Percentiles rank a stretch among this genome's conserved stretches.
Conservation (phyloP, 495 filamentous ascomycete species). For the Penicillium lividum region DNA sequence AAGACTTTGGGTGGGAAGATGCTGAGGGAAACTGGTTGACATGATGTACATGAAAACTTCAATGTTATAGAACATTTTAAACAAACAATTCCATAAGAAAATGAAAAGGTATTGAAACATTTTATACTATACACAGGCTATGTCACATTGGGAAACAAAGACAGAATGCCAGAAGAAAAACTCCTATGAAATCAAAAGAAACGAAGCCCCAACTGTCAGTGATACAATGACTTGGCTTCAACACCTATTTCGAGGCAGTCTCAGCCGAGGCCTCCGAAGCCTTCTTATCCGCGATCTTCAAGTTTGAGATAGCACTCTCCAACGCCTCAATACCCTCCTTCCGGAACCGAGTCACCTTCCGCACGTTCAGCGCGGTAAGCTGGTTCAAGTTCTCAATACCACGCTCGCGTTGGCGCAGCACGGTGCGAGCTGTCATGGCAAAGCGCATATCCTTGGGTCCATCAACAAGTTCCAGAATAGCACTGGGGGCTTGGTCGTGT, state of each 20-base stretch:
- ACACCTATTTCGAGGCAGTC: not conserved
- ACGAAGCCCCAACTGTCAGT: conserved; percentile 1
- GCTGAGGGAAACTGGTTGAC: no score
- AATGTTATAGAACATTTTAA: not conserved
- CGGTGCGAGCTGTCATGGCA: conserved; percentile 79
- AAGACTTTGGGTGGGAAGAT: no score
- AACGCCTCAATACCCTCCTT: conserved; percentile 64
- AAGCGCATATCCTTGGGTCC: conserved; percentile 95
- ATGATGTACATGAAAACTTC: no score
- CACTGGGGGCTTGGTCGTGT: conserved; percentile 77
- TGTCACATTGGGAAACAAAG: conserved; percentile 30
- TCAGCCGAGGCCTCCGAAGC: conserved; percentile 11
- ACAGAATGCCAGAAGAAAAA: conserved; percentile 30
- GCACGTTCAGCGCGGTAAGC: conserved; percentile 73
- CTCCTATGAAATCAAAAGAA: conserved; percentile 27
- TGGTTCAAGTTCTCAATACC: conserved; percentile 57
- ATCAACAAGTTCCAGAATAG: conserved; percentile 96
- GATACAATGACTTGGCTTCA: not conserved
- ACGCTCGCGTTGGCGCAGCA: conserved; percentile 61
- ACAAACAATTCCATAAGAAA: not conserved
- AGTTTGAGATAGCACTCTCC: conserved; percentile 67
- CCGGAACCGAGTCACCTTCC: conserved; percentile 83
- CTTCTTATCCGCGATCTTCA: conserved; percentile 34
- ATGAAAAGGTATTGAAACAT: conserved; percentile 23
- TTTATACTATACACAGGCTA: conserved; percentile 39